Base-by-base conservation (phyloP, 768 basidiomycete genomes). In the Leccinum sublutescens region DNA sequence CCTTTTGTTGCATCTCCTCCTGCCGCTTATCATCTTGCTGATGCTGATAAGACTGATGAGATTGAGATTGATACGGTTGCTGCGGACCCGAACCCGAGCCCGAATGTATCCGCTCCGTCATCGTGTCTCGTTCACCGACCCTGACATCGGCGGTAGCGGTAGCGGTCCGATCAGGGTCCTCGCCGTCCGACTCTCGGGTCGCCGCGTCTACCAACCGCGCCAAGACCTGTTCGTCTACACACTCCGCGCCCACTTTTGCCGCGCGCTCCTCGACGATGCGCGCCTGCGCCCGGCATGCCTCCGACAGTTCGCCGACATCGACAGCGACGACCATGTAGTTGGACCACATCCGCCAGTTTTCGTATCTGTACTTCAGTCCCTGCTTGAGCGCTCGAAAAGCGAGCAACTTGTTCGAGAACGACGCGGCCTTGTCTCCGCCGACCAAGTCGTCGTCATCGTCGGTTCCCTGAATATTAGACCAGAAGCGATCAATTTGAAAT, bases 301-400 rank as follows among this genome's bases (percentile, higher is more conserved):
- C 96, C 1, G 85, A 79, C 52, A 98, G 80, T 70, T 98, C 95
- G 7, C 95, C 96, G 19, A 98, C 90, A 64, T 98, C 94, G 74
- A 97, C 80, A 4, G 92, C 82, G 27, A 98, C 88, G 68, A 97
- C 79, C 88, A 93, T 95, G 78, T 95, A 98, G 78, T 99, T 99
- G 61, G 82, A 81, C 97, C 97, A 99, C 91, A 99, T 95, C 19
- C 93, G 84, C 95, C 96, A 98, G 68, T 94, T 95, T 27, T 92
- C 87, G 71, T 93, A 91, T 52, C 84, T 83, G 72, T 82, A 85
- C 65, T 86, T 87, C 60, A 98, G 81, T 2, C 97, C 95, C 60
- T 93, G 91, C 64, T 90, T 88, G 27, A 99, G 87, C 2, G 97
- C 96, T 17, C 88, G 88, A 80, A 93, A 97, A 1, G 97, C 97